These are phyloP conservation scores for Calonectria honghensis DNA, from an alignment of 2,329 filamentous ascomycete species.

Conservation along the genomic window DNA sequence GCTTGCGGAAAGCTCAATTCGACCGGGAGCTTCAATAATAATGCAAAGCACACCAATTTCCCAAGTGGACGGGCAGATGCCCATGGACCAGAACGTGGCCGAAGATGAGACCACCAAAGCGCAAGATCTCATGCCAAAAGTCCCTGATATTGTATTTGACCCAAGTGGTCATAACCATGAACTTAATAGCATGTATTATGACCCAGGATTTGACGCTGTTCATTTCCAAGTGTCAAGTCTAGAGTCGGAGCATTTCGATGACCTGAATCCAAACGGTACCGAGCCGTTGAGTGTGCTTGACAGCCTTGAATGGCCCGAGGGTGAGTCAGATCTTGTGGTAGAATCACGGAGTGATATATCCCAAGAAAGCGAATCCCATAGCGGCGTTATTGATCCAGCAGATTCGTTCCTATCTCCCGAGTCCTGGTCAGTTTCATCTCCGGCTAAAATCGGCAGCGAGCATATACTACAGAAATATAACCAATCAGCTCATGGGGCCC, in stretches of 20 bases:
- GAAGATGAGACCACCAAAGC: neutral
- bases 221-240: neutral
- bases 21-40: neutral
- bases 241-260: neutral
- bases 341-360: neutral
- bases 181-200: conserved; percentile 13
- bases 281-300: neutral
- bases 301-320: neutral
- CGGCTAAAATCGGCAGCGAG: neutral
- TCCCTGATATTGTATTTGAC: neutral
- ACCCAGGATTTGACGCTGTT: neutral
- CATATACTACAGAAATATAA: conserved; percentile 7
- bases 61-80: neutral
- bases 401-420: neutral
- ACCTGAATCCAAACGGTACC: too few relatives aligned
- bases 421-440: neutral
- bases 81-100: too few relatives aligned
- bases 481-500: neutral
- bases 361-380: neutral
- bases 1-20: neutral
- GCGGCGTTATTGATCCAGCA: neutral
- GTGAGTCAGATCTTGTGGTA: neutral
- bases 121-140: neutral
- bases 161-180: neutral
- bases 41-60: neutral